Evolutionary conservation across 208 protist species (phyloP).

Genomic region (Leishmania mexicana): DNA sequence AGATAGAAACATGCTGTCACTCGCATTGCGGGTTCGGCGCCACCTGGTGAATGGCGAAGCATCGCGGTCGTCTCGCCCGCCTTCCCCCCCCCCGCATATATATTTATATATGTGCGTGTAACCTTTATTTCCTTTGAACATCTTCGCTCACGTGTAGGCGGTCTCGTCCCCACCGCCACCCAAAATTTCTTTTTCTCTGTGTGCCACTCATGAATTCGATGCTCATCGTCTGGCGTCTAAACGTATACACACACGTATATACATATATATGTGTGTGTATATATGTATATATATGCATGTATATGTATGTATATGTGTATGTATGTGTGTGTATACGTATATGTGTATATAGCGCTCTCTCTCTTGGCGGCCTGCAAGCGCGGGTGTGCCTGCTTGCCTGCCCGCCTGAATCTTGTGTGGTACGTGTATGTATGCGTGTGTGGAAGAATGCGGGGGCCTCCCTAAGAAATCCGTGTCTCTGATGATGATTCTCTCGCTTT

Average conservation of each 20-base stretch:
- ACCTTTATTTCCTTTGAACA: neutral
- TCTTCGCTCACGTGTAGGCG: neutral
- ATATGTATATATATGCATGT: no score
- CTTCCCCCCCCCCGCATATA: neutral
- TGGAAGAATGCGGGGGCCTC: no score
- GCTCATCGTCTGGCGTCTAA: neutral
- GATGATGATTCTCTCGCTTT: neutral
- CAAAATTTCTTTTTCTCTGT: no score
- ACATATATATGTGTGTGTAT: neutral
- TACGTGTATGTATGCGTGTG: no score
- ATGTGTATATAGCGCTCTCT: no score
- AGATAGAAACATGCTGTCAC: neutral
- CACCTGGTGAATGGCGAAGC: neutral
- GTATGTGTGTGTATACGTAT: no score
- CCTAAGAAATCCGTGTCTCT: neutral
- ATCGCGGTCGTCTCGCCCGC: neutral
- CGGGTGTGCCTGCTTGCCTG: no score
- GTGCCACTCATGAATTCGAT: no score
- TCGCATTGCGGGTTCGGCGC: neutral
- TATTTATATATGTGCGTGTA: constrained; percentile 6
- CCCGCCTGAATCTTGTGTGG: no score
- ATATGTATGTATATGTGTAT: neutral
- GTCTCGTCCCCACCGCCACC: neutral
- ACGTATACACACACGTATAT: neutral
- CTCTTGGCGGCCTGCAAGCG: neutral